Evolutionary conservation across 257 asterid genomes (phyloP), one percentile per base, ranked within the genome.

Genomic region (Solanum ahanhuiri): DNA sequence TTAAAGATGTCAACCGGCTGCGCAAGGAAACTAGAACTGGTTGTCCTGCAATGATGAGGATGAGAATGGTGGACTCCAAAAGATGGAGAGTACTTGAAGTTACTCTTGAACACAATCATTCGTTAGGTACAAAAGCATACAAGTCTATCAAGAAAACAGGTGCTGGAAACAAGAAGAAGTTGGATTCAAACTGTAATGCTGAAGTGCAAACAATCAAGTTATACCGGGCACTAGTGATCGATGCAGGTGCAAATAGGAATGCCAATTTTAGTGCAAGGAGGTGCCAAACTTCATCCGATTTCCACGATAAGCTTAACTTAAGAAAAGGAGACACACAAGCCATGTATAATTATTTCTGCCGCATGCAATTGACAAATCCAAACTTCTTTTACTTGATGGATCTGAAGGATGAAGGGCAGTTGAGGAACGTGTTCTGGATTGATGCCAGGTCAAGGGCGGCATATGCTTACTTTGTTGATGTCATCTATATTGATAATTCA

Each of bases 21-120:
- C 91, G 98, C 79, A 95, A 94, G 92, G 98, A 96, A 90, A 94
- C 98, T n/a, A 88, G 98, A 86, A 96, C 98, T 2, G 97, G 98
- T 43, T 95, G 98, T 87, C 93, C 92, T 34, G 98, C 96, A 85
- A 95, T 94, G 97, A 86, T 95, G 72, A 90, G 98, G 92, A 81
- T 94, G 92, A 90, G 98, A 83, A 82, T 93, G 85, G 91, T 91
- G 88, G 98, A 94, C 83, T 91, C 95, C 3, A 92, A 87, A 77
- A 90, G 96, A 85, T 94, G 98, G 98, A 93, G 98, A 86, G 75
- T 94, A 87, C 95, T 92, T 63, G 98, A 96, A 87, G 96, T 94
- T 87, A 86, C 91, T 67, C 91, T 91, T 58, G 96, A 93, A 57
- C 98, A 94, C 57, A 95, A 95, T 89, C 98, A 95, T 88, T 90